These are phyloP conservation scores for Xerocomus minutiporus DNA, from an alignment of 1,284 basidiomycete species.

Conservation along the genomic window DNA sequence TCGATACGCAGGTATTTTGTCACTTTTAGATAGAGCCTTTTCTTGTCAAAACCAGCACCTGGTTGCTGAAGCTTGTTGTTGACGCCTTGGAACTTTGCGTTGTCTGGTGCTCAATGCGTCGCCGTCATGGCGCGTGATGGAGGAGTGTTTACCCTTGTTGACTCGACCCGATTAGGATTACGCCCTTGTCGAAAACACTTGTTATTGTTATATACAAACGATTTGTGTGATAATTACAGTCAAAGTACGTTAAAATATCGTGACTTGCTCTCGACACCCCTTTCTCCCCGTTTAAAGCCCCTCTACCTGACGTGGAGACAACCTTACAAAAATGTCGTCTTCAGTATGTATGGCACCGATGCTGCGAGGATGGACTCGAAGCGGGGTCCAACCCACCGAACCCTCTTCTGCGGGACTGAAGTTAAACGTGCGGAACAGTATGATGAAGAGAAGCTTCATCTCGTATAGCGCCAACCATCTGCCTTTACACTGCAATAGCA, in stretches of 20 bases:
- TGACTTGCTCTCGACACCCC: background rate
- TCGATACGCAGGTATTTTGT: background rate
- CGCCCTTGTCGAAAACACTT: background rate
- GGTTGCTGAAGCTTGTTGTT: background rate
- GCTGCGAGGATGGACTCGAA: slow-evolving; percentile 14
- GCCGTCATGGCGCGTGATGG: slow-evolving; percentile 16
- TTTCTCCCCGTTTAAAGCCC: background rate
- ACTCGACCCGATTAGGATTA: background rate
- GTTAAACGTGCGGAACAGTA: slow-evolving; percentile 20
- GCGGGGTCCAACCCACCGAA: slow-evolving; percentile 10
- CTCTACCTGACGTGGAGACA: slow-evolving; percentile 8
- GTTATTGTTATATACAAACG: background rate
- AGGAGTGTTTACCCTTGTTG: slow-evolving; percentile 21
- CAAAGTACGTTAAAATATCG: background rate
- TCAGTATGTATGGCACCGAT: slow-evolving; percentile 21
- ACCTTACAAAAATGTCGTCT: slow-evolving; percentile 16
- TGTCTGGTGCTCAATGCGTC: slow-evolving; percentile 3
- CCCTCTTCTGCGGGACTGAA: slow-evolving; percentile 6
- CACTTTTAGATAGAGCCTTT: background rate
- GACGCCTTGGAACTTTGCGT: background rate
- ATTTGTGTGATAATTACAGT: background rate
- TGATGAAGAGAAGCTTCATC: slow-evolving; percentile 18
- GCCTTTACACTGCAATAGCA: slow-evolving; percentile 22
- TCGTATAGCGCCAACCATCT: slow-evolving; percentile 26
- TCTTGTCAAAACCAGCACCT: background rate